Evolutionary conservation across 1,139 yeast genomes (phyloP).

Genomic region (Candida gigantensis): DNA sequence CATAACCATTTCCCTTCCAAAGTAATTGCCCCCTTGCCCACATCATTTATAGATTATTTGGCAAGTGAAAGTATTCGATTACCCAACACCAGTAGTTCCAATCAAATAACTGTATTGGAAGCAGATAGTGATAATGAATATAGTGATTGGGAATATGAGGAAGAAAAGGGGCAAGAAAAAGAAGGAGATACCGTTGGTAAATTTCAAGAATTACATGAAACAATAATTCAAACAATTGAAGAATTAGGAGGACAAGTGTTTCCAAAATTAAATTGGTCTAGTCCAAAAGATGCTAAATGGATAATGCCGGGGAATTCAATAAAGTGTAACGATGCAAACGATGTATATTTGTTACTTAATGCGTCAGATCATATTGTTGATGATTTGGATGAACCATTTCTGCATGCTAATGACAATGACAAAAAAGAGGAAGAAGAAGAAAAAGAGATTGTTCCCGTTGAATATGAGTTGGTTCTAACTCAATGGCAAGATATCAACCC

Average conservation of each 20-base stretch:
- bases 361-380: constrained; percentile 86
- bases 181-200: constrained; percentile 14
- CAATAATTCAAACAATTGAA: constrained; percentile 42
- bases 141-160: constrained; percentile 68
- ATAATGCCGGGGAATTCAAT: constrained; percentile 76
- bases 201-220: constrained; percentile 61
- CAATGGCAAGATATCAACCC: constrained; percentile 84
- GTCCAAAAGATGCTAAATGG: constrained; percentile 95
- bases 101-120: constrained; percentile 20
- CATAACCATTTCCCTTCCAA: constrained; percentile 51
- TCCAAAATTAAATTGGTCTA: constrained; percentile 95
- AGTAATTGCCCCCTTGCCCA: constrained; percentile 67
- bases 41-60: constrained; percentile 66
- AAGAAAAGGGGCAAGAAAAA: constrained; percentile 18
- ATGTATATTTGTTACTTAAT: constrained; percentile 75
- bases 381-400: constrained; percentile 76
- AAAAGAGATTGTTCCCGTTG: constrained; percentile 12
- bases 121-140: constrained; percentile 62
- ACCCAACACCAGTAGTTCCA: constrained; percentile 43
- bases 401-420: too few relatives aligned
- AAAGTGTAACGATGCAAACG: constrained; percentile 69
- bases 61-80: constrained; percentile 74
- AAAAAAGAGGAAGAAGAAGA: constrained; percentile 29
- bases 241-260: constrained; percentile 60
- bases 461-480: constrained; percentile 69